phyloP scores from a whole-genome alignment of 2,329 filamentous ascomycete genomes.

The Pleurostoma richardsiae region DNA sequence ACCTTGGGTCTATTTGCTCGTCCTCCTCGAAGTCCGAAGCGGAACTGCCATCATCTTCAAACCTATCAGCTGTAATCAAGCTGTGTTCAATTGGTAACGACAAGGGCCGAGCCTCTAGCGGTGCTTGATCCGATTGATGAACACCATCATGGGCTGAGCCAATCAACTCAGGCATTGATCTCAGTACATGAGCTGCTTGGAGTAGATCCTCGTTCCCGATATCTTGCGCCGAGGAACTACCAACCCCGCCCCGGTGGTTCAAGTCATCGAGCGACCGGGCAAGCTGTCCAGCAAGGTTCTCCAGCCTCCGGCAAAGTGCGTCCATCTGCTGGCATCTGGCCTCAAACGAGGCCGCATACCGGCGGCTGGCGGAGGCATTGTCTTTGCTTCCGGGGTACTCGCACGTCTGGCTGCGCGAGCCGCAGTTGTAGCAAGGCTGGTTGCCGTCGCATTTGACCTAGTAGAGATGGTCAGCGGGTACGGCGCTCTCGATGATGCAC shows the following conservation, averaged over 20 bases:
- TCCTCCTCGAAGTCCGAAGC: no score
- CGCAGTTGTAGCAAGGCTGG: slow-evolving; percentile 16
- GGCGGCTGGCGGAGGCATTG: slow-evolving; percentile 15
- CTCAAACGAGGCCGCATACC: slow-evolving; percentile 14
- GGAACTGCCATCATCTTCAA: slow-evolving; percentile 1
- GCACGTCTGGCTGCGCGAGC: slow-evolving; percentile 12
- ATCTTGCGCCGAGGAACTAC: background rate
- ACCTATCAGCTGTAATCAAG: background rate
- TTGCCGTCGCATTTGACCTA: slow-evolving; percentile 20
- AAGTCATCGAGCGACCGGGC: slow-evolving; percentile 1
- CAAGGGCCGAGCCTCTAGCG: background rate
- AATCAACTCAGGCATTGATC: slow-evolving; percentile 5
- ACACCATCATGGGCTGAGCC: background rate
- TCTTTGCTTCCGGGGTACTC: slow-evolving; percentile 15
- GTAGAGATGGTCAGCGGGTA: background rate
- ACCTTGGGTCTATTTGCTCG: no score
- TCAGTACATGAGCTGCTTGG: slow-evolving; percentile 9
- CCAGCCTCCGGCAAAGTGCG: slow-evolving; percentile 15
- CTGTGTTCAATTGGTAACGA: background rate
- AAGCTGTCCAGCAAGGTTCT: slow-evolving; percentile 11
- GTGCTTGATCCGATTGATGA: background rate
- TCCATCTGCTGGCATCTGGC: slow-evolving; percentile 17
- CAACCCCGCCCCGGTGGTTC: slow-evolving; percentile 1
- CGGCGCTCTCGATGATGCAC: background rate
- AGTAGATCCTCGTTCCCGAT: slow-evolving; percentile 5